Conservation (phyloP, 208 protist genomes). For the Naegleria lovaniensis region DNA sequence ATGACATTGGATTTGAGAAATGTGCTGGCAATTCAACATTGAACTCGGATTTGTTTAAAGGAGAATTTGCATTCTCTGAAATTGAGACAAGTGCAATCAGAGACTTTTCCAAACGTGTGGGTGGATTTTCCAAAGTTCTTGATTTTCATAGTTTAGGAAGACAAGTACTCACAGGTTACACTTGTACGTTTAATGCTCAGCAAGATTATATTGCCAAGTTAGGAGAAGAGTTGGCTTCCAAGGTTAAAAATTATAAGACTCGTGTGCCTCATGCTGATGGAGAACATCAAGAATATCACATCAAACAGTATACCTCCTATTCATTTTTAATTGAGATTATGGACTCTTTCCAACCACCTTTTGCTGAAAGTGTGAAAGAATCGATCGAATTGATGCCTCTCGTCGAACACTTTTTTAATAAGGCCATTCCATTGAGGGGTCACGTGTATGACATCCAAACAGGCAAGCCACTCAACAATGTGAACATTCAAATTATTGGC, state of each 20-base stretch:
- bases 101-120: not conserved
- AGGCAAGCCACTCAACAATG: not conserved
- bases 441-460: not conserved
- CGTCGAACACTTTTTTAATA: not conserved
- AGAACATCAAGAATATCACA: not conserved
- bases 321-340: not conserved
- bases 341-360: not conserved
- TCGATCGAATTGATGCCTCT: not conserved
- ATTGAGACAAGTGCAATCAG: not conserved
- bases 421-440: not conserved
- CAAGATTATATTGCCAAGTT: not conserved
- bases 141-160: slow-evolving; percentile 9
- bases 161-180: slow-evolving; percentile 9
- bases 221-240: not conserved
- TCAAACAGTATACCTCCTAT: not conserved
- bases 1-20: not conserved
- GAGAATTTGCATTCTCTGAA: not conserved
- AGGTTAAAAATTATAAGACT: not conserved
- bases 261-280: not conserved
- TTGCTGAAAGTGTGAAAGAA: not conserved
- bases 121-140: not conserved
- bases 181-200: not conserved
- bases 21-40: not conserved
- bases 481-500: not conserved
- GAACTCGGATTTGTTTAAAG: not conserved